Conservation (phyloP, 192 early-diverging fungal species). For the Umbelopsis sp. region DNA sequence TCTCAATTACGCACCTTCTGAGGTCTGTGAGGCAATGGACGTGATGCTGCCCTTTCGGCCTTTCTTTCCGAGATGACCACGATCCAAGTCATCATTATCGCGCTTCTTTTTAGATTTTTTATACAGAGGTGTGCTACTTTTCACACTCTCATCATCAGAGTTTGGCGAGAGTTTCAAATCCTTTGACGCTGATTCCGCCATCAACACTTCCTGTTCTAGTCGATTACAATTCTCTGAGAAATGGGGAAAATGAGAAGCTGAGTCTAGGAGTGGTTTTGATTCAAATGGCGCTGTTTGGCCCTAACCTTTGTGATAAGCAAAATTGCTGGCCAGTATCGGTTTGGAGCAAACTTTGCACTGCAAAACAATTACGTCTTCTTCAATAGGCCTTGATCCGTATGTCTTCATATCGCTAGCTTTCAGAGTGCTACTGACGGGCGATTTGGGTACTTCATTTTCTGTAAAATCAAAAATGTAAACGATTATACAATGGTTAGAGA, state of each 20-base stretch:
- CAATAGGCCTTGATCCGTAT: slow-evolving; percentile 59
- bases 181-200: slow-evolving; percentile 6
- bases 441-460: slow-evolving; percentile 34
- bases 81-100: slow-evolving; percentile 22
- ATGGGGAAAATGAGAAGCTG: slow-evolving; percentile 26
- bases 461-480: slow-evolving; percentile 26
- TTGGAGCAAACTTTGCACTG: slow-evolving; percentile 68
- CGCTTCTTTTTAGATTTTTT: slow-evolving; percentile 26
- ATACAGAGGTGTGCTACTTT: slow-evolving; percentile 16
- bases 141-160: slow-evolving; percentile 18
- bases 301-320: slow-evolving; percentile 65
- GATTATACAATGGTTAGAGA: neutral
- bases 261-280: slow-evolving; percentile 9
- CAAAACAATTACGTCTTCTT: slow-evolving; percentile 67
- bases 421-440: slow-evolving; percentile 39
- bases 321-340: slow-evolving; percentile 62
- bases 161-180: slow-evolving; percentile 8
- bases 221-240: slow-evolving; percentile 15
- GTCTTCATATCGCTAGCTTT: slow-evolving; percentile 51
- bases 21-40: slow-evolving; percentile 3
- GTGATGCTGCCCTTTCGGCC: slow-evolving; percentile 13
- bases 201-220: slow-evolving; percentile 13
- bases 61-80: slow-evolving; percentile 24
- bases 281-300: slow-evolving; percentile 14
- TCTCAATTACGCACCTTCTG: neutral